Evolutionary conservation across 2,329 filamentous ascomycete species (phyloP), one percentile per base, ranked within the genome.

Genomic region (Camptophora hylomeconis): DNA sequence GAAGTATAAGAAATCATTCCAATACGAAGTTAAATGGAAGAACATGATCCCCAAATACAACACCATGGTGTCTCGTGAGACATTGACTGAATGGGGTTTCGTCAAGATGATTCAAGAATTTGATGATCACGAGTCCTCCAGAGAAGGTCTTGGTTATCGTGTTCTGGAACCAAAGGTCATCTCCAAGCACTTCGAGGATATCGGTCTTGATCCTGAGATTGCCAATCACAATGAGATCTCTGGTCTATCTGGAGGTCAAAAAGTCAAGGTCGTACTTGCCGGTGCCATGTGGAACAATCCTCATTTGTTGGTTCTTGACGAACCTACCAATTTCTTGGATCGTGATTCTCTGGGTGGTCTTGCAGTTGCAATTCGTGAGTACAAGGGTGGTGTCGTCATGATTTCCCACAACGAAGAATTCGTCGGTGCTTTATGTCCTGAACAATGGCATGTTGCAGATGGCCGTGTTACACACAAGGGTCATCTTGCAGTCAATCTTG

Each of bases 321-420:
- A 98, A 61, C 89, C 89, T 34, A 95, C 89, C 54, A 98, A 98
- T 65, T 98, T 94, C 71, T 75, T 98, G 65, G 89, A 98, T 52
- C 84, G 89, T 46, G 89, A 98, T 61, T 93, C 86, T 10, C 76
- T 98, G 11, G 92, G 89, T 50, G 89, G 87, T 56, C 72, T 98
- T 31, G 86, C 89, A n/a, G 84, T 93, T 21, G 89, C 89, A 42
- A 95, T 98, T 49, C 82, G 86, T 45, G 89, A 95, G 52, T 98
- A 92, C 73, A 92, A 84, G 65, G 89, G 89, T 44, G 89, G 89
- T 56, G 89, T 98, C 2, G 86, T 98, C 41, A 92, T 98, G 76
- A 98, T 98, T 58, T 94, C 86, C 38, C 89, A 98, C 63, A 95
- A 98, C 70, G 86, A 95, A 52, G 89, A 98, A 57, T 98, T 98